Evolutionary conservation across 1,284 basidiomycete genomes (phyloP), one percentile per base, ranked within the genome.

Genomic region (Amylostereum chailletii): DNA sequence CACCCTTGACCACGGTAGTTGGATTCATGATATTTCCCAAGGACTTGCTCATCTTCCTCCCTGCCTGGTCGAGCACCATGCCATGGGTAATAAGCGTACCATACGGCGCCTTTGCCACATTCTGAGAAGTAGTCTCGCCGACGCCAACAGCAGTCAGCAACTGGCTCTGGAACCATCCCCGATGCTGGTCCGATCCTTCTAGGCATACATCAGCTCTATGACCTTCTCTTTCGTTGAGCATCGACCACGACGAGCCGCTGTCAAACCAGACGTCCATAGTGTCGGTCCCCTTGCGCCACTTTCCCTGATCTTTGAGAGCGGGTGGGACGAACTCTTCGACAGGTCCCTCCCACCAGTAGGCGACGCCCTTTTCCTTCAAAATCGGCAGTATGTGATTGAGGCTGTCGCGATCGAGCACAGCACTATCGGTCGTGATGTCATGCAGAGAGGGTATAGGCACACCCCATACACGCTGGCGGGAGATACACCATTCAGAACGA

Each of bases 201-300:
- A 99, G 69, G 60, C 92, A 95, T 8, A 98, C 76, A 61, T 99
- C 93, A 0, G 94, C 90, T 81, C 68, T 41, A 19, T 32, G 34
- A 34, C 44, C 42, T 34, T 47, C 47, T 45, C 50, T 39, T 47
- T 72, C 74, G 32, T 60, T 60, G 34, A 97, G 71, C 67, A 92
- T 79, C 1, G 90, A 83, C 96, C 96, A 99, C 1, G 94, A 93
- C 1, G 89, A 85, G 1, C 96, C 96, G 59, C 91, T 95, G 69
- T 99, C 96, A 59, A 99, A 99, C 96, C 96, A 99, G 3, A 99
- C 96, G 63, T 99, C 96, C 77, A 99, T 90, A 0, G 95, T 99
- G 63, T 99, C 96, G 2, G 77, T 83, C 5, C 94, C 88, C 64
- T 91, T 93, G 42, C 69, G 65, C 77, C 85, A 90, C 67, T 44